Evolutionary conservation across 2,329 filamentous ascomycete genomes (phyloP), one percentile per base, ranked within the genome.

Genomic region (Colletotrichum coccodes): DNA sequence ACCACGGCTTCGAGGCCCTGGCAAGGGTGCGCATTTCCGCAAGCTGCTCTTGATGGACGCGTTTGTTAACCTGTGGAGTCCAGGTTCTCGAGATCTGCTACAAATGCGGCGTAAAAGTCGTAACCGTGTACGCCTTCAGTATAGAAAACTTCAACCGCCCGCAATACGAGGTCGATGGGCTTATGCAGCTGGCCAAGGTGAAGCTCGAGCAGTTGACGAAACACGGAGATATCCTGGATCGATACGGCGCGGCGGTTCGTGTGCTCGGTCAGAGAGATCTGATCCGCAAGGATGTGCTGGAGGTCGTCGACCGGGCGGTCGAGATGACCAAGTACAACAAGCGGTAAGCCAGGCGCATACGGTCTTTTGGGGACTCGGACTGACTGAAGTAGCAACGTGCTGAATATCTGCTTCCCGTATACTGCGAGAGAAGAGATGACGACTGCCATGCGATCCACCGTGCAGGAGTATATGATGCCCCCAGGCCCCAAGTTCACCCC

Each of bases 81-180:
- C 73, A 93, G 92, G 94, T 98, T 60, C 90, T 99, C 68, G 96
- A 99, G 81, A 93, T 99, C 63, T 98, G 96, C 86, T 99, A 98
- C 86, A 98, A 97, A 79, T 94, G 93, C 68, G 96, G 96, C 62
- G 95, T 99, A 71, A 95, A 96, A 79, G 94, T 97, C 9, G 95
- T 99, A 44, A 98, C 96, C 4, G 94, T 99, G 71, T 99, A 98
- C 79, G 96, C 96, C 18, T 99, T 99, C 82, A 97, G 94, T 77
- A 98, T 99, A 76, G 96, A 99, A 82, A 99, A 99, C 83, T 99
- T 97, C 85, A 97, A 98, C 79, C 91, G 96, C 6, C 95, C 94
- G 26, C 95, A 96, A 80, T 96, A 97, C 80, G 96, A 99, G 80
- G 96, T 99, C 9, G 94, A 98, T 77, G 95, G 94, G 34, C 84